Base-by-base conservation (phyloP, 169 alveolate genomes). In the Neospora caninum region DNA sequence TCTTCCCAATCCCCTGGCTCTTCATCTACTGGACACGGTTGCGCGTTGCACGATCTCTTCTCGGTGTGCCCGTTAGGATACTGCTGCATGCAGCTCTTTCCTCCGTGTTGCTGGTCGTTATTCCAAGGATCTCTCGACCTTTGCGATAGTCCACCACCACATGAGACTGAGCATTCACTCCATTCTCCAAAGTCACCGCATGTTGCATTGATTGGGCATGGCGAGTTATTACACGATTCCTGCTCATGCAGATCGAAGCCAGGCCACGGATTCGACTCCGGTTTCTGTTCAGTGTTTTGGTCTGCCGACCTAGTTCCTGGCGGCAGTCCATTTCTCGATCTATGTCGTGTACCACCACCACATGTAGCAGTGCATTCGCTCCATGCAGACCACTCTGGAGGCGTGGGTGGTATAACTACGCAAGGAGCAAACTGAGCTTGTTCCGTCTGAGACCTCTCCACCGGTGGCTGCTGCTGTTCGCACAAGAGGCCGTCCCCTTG, bases 301-400 rank as follows among this genome's bases (percentile, higher is more conserved):
- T 83, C 92, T 29, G 29, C n/a, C 67, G 53, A 25, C 22, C 42
- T 93, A 10, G 69, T 84, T 70, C n/a, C 89, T 49, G 83, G 93
- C 0, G 84, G 88, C 73, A 69, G 58, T 34, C 93, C 93, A 54
- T 45, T 69, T 36, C 96, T 94, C 2, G 34, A 80, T 34, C 97
- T 91, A 25, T 67, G 43, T n/a, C 93, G 84, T 16, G 53, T 88
- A 0, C 97, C 97, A 31, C 93, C 93, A 36, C 97, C 97, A 78
- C 97, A 96, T 6, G 95, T 95, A 38, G 95, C 95, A 27, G 97
- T 83, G 73, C 97, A 96, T 36, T 70, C 94, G 31, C 94, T 80
- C 97, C 97, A 96, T 13, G 41, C 94, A 42, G 95, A 58, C 97
- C 97, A 96, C 0, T 91, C 92, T 16, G 91, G 91, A 38, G 93